Base-by-base conservation (phyloP, 306 rosid species). In the Cucumis hystrix region DNA sequence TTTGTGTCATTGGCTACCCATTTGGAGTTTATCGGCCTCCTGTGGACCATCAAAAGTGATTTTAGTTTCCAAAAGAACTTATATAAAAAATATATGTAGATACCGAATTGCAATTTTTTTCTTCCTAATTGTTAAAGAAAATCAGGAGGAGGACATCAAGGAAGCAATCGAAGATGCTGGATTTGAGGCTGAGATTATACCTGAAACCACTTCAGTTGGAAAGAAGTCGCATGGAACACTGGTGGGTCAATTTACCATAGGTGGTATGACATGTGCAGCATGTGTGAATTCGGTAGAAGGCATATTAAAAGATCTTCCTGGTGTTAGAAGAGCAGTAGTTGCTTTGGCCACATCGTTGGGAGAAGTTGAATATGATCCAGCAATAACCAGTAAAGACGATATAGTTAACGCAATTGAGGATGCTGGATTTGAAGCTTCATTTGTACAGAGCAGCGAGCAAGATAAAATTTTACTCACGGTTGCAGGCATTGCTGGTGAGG, bases 241-340 rank as follows among this genome's bases (percentile, higher is more conserved):
- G 80, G 74, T 85, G 74, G 99, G 97, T 74, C 99, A 92, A 86
- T 95, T 95, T 87, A 85, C 88, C 25, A 90, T 95, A 41, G 91
- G 99, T 62, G 99, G 99, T 67, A 95, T 95, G 97, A 95, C 99
- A 78, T 95, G 99, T 83, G 97, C 99, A 71, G 99, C 99, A 33
- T 95, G 99, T 76, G 99, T 95, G 77, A 92, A 92, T 81, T 92
- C 99, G 57, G 97, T 95, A 79, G 99, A 95, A 83, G 85, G 96
- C 47, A 95, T 92, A 82, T 83, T 95, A 72, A 88, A 85, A 85
- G 82, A 87, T 79, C 85, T 95, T 75, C 91, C 96, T 15, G 99
- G 99, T 80, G 96, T 92, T 66, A 87, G 84, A 82, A 90, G 89
- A 82, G 97, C 99, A 11, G 96, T 87, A 41, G 99, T 95, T 37